Base-by-base conservation (phyloP, 768 basidiomycete species). In the Tephrocybe sp. region DNA sequence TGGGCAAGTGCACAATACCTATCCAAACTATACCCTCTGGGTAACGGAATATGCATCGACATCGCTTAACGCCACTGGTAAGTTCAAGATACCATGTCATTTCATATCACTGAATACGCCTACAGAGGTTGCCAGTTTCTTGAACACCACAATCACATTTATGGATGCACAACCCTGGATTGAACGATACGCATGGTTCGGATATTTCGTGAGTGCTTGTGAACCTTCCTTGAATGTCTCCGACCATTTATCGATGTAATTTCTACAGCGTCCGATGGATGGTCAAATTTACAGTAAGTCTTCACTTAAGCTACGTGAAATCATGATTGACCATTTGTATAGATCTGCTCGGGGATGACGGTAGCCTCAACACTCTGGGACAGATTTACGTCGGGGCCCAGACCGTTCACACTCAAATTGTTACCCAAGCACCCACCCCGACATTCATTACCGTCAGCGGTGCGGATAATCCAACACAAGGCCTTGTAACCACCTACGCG, bases 131-230 rank as follows among this genome's bases (percentile, higher is more conserved):
- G 61, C 69, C 27, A 62, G 71, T 44, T 84, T 85, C 59, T 67
- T 87, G 68, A 83, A 85, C 55, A 66, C 71, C 19, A 83, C 82
- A 2, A 73, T 73, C n/a, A 62, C 69, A 12, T 82, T 76, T 54
- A 71, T 86, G 69, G 82, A 85, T 41, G 58, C 60, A 2, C 69
- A 82, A 18, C 70, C 73, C 24, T 85, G 75, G 71, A 69, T 85
- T 16, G 83, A 85, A 56, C 74, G 82, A 16, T 85, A 84, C 56
- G 71, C 82, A 0, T 86, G 83, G 83, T 85, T 84, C 57, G 84
- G 83, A 7, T 72, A 62, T 53, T 72, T 70, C 60, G 74, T 74
- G 51, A 64, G 73, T 65, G n/a, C 13, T 19, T 19, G 3, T 7
- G 21, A 21, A 18, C 4, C 36, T 18, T 34, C 5, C 15, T 3